These are phyloP conservation scores for Xylaria curta DNA, from an alignment of 495 filamentous ascomycete genomes.

Conservation along the genomic window DNA sequence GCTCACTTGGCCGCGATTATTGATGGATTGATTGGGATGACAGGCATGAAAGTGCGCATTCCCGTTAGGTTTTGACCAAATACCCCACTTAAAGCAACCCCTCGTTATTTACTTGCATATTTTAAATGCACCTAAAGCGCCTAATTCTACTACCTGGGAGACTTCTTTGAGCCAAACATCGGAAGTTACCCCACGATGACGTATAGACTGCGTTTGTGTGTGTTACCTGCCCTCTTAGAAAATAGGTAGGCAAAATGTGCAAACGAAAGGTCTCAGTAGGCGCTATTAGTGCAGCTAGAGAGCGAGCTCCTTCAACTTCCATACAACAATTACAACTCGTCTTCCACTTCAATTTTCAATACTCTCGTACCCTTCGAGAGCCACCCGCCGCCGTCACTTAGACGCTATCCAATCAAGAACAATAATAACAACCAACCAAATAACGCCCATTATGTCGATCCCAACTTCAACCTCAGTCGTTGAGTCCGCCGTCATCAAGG, in stretches of 20 bases:
- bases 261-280: background rate
- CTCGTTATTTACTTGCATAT: background rate
- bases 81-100: background rate
- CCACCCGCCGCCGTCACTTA: background rate
- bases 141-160: background rate
- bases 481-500: conserved; percentile 69
- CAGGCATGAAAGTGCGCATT: too few relatives aligned
- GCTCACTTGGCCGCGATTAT: too few relatives aligned
- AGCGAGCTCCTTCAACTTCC: background rate
- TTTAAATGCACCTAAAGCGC: background rate
- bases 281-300: background rate
- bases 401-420: background rate
- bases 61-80: too few relatives aligned
- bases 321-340: background rate
- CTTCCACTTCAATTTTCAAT: background rate
- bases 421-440: background rate
- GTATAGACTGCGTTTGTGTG: conserved; percentile 18
- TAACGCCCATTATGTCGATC: conserved; percentile 47
- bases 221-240: conserved; percentile 2
- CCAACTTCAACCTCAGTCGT: conserved; percentile 68
- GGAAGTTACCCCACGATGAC: conserved; percentile 18
- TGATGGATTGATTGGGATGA: too few relatives aligned
- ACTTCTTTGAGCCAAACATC: background rate
- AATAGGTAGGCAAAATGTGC: background rate
- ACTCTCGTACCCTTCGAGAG: background rate